Percentiles rank a stretch among this genome's conserved stretches.
These are phyloP conservation scores for Tritrichomonas musculus DNA, from an alignment of 208 protist genomes.

Conservation along the genomic window DNA sequence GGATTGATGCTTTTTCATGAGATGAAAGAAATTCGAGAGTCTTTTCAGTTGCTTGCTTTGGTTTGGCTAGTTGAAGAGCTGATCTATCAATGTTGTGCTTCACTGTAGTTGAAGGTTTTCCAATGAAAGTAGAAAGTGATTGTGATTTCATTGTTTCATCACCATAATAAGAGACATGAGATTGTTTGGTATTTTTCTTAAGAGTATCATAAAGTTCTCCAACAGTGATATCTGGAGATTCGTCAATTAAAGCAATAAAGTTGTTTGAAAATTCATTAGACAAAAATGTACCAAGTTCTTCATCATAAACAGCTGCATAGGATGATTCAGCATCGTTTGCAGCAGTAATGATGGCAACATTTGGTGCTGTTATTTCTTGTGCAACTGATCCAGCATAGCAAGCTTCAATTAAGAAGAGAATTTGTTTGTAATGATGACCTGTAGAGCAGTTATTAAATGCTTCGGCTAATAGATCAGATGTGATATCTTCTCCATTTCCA, in stretches of 20 bases:
- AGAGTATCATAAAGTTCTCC: not conserved
- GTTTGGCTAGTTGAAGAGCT: no score
- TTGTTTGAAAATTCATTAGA: not conserved
- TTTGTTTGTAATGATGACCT: constrained; percentile 35
- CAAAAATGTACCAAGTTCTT: not conserved
- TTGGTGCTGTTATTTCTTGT: not conserved
- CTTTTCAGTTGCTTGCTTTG: no score
- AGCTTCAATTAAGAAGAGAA: constrained; percentile 56
- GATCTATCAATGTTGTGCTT: no score
- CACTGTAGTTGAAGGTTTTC: not conserved
- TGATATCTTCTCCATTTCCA: not conserved
- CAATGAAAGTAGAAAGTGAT: not conserved
- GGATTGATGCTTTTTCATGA: no score
- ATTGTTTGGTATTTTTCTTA: not conserved
- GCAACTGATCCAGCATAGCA: constrained; percentile 53
- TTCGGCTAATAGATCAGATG: constrained; percentile 36
- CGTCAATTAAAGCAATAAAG: not conserved
- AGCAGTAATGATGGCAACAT: not conserved
- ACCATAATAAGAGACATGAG: not conserved
- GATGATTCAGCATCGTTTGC: not conserved
- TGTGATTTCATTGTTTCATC: not conserved
- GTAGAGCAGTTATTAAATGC: constrained; percentile 36
- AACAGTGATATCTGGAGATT: not conserved
- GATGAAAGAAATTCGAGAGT: no score
- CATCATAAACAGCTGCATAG: not conserved